Base-by-base conservation (phyloP, 2,329 filamentous ascomycete genomes). In the Paradendryphiella salina region DNA sequence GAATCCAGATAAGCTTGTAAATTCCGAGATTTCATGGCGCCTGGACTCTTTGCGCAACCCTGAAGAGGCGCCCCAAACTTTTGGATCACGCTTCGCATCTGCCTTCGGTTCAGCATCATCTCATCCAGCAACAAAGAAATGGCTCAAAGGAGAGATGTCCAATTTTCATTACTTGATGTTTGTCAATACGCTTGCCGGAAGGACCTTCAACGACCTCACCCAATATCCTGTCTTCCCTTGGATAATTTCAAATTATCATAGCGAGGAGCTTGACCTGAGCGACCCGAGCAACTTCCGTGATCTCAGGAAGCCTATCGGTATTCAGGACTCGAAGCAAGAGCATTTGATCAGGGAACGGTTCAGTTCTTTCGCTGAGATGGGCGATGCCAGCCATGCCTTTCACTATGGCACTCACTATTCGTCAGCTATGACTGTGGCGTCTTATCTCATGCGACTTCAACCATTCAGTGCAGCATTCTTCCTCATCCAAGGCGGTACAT, bases 141-240 rank as follows among this genome's bases (percentile, higher is more conserved):
- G 94, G 94, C 83, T 94, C 52, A 88, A 86, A 69, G 94, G 95
- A 10, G 94, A 99, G 66, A 90, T 97, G 41, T 97, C 93, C 11
- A 99, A 99, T 72, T 99, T 99, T 65, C 91, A 97, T 73, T 99
- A 99, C 68, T 82, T 99, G 29, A 99, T 99, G 93, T 85, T 96
- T 53, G 86, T 99, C 67, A 99, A 99, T 68, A 97, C 94, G 0
- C 90, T 99, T 82, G 95, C 95, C 21, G 94, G 94, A 2, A 82
- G 94, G 44, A 97, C 94, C 0, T 99, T 99, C 77, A 99, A 99
- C 67, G 94, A 99, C 68, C 79, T 99, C 14, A 99, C 94, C 0
- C 95, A 99, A 66, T 99, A 99, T 65, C 94, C 94, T 0, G 92
- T 99, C 14, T 99, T 99, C 59, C 94, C 94, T 0, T 99, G 94